Base-by-base conservation (phyloP, 2,329 filamentous ascomycete genomes). In the Magnaporthiopsis rhizophila region DNA sequence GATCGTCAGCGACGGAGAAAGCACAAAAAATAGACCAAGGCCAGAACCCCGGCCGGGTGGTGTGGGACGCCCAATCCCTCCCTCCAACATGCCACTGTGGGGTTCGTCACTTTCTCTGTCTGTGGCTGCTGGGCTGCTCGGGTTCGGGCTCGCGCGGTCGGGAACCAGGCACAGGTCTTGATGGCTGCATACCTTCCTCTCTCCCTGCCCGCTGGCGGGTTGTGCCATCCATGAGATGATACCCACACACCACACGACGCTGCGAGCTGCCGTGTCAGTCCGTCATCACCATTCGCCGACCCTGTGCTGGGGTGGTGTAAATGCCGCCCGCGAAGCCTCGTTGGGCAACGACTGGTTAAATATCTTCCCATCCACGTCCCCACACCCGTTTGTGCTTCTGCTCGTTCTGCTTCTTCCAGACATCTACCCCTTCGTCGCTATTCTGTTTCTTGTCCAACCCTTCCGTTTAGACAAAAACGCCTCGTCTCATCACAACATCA, bases 291-390 rank as follows among this genome's bases (percentile, higher is more conserved):
- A 53, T 53, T 53, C 45, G 45, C 45, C 21, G n/a, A 53, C 45
- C 45, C 45, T 53, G 45, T n/a, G 21, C 45, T 53, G 21, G 45
- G 45, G 45, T 53, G 45, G 45, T 30, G 30, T 30, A 53, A 53
- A 53, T 53, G 45, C 45, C 45, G 45, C 45, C 45, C 45, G 45
- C 32, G 24, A 38, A 59, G 62, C 32, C 57, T 59, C 58, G 50
- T 58, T 26, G 34, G 56, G 56, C 56, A 63, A n/a, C 62, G 62
- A 63, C 57, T 59, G 62, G 62, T 59, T 63, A 63, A 63, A 63
- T 63, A 63, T 59, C 26, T 26, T 50, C 57, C 28, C 30, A 28
- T 58, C 56, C 56, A 45, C 21, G 45, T 53, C 45, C 45, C 45
- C 45, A 53, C 45, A n/a, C 45, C 45, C 21, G n/a, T 53, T 50